These are phyloP conservation scores for Aquilaria yunnanensis DNA, from an alignment of 345 rosid species.

Conservation along the genomic window DNA sequence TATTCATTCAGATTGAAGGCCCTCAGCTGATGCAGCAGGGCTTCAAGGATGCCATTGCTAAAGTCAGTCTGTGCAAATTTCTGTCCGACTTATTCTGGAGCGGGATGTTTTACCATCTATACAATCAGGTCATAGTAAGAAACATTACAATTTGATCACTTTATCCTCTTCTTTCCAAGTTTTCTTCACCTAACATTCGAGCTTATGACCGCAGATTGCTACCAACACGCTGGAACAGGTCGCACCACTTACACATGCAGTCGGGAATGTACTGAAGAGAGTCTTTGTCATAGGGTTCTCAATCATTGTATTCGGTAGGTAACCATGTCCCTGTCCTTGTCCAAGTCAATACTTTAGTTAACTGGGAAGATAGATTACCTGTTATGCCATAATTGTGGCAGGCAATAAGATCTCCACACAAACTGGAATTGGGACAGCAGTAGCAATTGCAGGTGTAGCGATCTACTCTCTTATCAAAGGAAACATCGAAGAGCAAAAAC, in stretches of 20 bases:
- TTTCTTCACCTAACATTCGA: slow-evolving; percentile 1
- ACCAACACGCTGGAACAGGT: slow-evolving; percentile 47
- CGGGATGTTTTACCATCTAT: slow-evolving; percentile 52
- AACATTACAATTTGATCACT: not conserved
- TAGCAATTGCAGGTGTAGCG: slow-evolving; percentile 50
- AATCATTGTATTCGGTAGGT: slow-evolving; percentile 38
- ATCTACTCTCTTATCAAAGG: slow-evolving; percentile 42
- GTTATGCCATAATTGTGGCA: slow-evolving; percentile 8
- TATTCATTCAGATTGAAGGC: slow-evolving; percentile 39
- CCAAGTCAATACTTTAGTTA: not conserved
- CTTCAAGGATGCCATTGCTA: slow-evolving; percentile 42
- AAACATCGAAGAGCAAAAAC: slow-evolving; percentile 40
- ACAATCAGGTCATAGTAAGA: slow-evolving; percentile 32
- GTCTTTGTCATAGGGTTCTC: slow-evolving; percentile 52
- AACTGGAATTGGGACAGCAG: slow-evolving; percentile 42
- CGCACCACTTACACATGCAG: slow-evolving; percentile 52
- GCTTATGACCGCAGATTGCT: slow-evolving; percentile 34
- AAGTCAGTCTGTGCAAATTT: slow-evolving; percentile 37
- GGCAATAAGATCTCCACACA: slow-evolving; percentile 49
- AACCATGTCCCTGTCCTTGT: not conserved
- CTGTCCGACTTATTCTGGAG: slow-evolving; percentile 43
- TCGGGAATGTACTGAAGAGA: slow-evolving; percentile 45
- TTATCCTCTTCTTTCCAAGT: not conserved
- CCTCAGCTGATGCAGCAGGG: slow-evolving; percentile 43
- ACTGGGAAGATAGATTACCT: not conserved